A percentile compares a stretch with the other conserved stretches of the same genome.
These are phyloP conservation scores for Microdochium nivale DNA, from an alignment of 2,329 filamentous ascomycete species.

Conservation along the genomic window DNA sequence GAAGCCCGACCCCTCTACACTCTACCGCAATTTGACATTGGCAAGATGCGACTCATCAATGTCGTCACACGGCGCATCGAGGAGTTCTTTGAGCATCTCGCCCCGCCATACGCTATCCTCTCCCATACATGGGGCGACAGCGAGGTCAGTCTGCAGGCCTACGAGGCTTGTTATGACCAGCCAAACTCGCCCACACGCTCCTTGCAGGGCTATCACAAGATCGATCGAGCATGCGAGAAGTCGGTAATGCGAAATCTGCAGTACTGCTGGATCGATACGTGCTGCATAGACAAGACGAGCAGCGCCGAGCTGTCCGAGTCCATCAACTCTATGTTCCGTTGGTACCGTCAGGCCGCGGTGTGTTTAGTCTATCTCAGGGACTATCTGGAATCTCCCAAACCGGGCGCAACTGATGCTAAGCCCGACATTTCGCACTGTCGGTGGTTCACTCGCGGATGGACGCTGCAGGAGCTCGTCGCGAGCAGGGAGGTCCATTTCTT, in stretches of 20 bases:
- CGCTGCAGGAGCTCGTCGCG: conserved; percentile 16
- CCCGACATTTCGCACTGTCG: conserved; percentile 5
- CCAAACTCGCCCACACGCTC: not conserved
- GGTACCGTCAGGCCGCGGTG: conserved; percentile 3
- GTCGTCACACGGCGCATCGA: not conserved
- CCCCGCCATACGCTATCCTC: conserved; percentile 5
- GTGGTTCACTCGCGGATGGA: conserved; percentile 15
- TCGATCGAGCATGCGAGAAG: conserved; percentile 3
- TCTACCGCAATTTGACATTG: too few species aligned
- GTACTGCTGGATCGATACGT: conserved; percentile 9
- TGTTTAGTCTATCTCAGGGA: not conserved
- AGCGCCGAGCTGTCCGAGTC: conserved; percentile 7
- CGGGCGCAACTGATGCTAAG: not conserved
- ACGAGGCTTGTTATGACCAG: not conserved
- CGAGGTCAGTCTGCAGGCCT: conserved; percentile 5
- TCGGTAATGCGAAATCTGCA: conserved; percentile 1
- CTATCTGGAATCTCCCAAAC: not conserved
- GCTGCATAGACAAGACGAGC: conserved; percentile 9
- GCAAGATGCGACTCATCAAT: conserved; percentile 10
- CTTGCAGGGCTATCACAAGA: conserved; percentile 2
- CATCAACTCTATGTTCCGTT: conserved; percentile 9
- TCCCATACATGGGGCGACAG: conserved; percentile 8
- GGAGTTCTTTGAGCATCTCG: not conserved
- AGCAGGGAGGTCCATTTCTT: conserved; percentile 14
- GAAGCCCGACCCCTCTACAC: too few species aligned